phyloP scores from a whole-genome alignment of 768 basidiomycete species.

The Astraeus odoratus region DNA sequence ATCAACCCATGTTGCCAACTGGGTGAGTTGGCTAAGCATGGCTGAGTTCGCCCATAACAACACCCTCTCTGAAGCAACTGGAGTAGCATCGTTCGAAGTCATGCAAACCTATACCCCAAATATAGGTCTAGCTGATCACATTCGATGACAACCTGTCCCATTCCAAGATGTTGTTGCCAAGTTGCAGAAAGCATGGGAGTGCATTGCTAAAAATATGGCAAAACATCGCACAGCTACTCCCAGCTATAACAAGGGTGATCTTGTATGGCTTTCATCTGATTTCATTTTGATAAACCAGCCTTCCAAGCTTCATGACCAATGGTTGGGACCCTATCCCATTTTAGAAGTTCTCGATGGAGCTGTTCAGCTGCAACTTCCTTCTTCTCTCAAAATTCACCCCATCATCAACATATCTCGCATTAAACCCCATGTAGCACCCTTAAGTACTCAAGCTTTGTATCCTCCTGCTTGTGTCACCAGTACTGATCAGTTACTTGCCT shows the following conservation, averaged over 20 bases:
- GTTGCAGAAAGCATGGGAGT: not conserved
- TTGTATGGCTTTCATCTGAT: conserved; percentile 22
- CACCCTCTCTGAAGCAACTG: not conserved
- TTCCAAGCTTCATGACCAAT: conserved; percentile 16
- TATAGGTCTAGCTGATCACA: not conserved
- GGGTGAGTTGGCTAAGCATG: not conserved
- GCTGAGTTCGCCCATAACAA: not conserved
- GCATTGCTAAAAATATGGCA: not conserved
- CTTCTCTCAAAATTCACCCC: not conserved
- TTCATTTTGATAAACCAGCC: conserved; percentile 12
- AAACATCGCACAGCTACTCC: not conserved
- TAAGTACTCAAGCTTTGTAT: too few relatives aligned
- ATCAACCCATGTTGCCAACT: not conserved
- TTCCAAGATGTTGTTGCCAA: not conserved
- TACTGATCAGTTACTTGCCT: too few relatives aligned
- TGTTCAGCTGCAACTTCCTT: not conserved
- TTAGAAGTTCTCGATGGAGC: conserved; percentile 8
- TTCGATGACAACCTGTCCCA: not conserved
- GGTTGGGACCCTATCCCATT: conserved; percentile 16
- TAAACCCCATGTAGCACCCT: too few relatives aligned
- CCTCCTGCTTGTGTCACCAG: too few relatives aligned
- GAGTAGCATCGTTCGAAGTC: not conserved
- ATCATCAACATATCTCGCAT: not conserved
- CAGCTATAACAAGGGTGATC: conserved; percentile 13
- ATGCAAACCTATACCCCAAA: not conserved